These are phyloP conservation scores for Xylariomycetidae sp. DNA, from an alignment of 2,329 filamentous ascomycete species.

Conservation along the genomic window DNA sequence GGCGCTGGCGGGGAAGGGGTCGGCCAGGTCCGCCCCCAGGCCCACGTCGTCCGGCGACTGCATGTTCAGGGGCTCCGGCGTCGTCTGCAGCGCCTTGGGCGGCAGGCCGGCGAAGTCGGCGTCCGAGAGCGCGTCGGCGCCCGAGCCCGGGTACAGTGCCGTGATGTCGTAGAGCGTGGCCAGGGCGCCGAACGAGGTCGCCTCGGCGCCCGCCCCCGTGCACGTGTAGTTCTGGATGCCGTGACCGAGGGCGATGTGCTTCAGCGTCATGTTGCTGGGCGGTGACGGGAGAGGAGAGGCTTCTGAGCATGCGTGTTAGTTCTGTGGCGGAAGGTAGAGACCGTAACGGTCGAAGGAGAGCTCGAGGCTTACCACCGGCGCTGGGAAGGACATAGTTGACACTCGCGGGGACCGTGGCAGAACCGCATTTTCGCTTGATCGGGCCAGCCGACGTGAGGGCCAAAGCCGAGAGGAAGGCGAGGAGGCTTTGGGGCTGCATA, in stretches of 20 bases:
- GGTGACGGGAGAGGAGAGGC: conserved; percentile 40
- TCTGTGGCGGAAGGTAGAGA: conserved; percentile 1
- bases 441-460: conserved; percentile 22
- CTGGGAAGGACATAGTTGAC: conserved; percentile 31
- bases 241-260: conserved; percentile 55
- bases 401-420: conserved; percentile 5
- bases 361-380: conserved; percentile 25
- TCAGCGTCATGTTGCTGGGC: conserved; percentile 35
- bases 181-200: conserved; percentile 45
- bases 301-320: conserved; percentile 12
- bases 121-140: conserved; percentile 30
- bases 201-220: conserved; percentile 25
- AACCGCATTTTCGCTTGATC: conserved; percentile 13
- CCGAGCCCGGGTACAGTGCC: conserved; percentile 41
- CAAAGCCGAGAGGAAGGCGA: conserved; percentile 21
- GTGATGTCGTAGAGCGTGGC: conserved; percentile 56
- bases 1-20: conserved; percentile 33
- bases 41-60: conserved; percentile 21
- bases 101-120: conserved; percentile 36
- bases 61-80: conserved; percentile 43
- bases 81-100: conserved; percentile 32
- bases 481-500: conserved; percentile 23
- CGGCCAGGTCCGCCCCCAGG: conserved; percentile 28
- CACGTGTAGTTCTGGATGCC: conserved; percentile 68
- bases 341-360: background rate